Evolutionary conservation across 2,329 filamentous ascomycete genomes (phyloP), one percentile per base, ranked within the genome.

Genomic region (Orbilia quercus): DNA sequence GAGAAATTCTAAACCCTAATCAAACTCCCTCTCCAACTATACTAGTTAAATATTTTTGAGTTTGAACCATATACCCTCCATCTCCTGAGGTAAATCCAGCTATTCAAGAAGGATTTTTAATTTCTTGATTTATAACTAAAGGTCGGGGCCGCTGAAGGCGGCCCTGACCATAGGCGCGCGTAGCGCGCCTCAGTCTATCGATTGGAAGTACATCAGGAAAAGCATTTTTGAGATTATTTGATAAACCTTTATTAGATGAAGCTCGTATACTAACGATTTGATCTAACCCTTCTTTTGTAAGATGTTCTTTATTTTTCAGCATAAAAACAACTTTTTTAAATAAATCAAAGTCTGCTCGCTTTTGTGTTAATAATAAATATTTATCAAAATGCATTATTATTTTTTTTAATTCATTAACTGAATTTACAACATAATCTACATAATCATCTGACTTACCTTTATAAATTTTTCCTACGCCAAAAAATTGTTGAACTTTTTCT

Each of bases 311-410:
- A 42, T 40, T 42, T 44, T 40, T 58, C 11, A 58, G n/a, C 25
- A 58, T 7, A 18, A 7, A 7, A 42, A 42, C n/a, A 42, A 12
- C 18, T 44, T 42, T 4, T 28, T 44, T 58, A 28, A 42, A 58
- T 42, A 58, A 25, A 14, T 25, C 7, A 58, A 7, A 44, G 38
- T 65, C 59, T n/a, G 36, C 47, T n/a, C 14, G 3, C 36, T 65
- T 65, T 45, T 65, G 59, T 38, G 59, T 65, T 36, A 65, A 7
- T 40, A 40, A 40, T 16, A 16, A 16, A 40, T 40, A 40, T 40
- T 40, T 40, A 40, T 40, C 9, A 40, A 40, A 40, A 40, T 40
- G 36, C 4, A 40, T 16, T 40, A 16, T 40, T 40, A 40, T 40
- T 40, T 40, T 14, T 40, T 40, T 14, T 40, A 40, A 12, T 40